Conservation (phyloP, 306 rosid species). For the Casuarina equisetifolia region DNA sequence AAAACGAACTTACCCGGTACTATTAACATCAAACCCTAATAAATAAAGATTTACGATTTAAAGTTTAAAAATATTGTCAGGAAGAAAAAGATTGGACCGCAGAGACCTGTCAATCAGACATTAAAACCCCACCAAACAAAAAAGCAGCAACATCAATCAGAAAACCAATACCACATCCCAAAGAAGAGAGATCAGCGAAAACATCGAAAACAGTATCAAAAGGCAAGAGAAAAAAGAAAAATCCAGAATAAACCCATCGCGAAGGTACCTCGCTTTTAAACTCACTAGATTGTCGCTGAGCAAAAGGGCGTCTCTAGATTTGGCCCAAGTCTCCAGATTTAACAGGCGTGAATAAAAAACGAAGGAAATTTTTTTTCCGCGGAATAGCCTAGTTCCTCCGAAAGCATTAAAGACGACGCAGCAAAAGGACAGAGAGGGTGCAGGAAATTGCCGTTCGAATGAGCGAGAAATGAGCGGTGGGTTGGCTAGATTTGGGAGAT, state of each 20-base stretch:
- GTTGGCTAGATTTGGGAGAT: conserved; percentile 56
- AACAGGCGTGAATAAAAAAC: conserved; percentile 14
- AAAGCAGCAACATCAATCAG: conserved; percentile 31
- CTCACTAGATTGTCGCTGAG: conserved; percentile 27
- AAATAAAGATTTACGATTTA: conserved; percentile 26
- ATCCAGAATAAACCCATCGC: conserved; percentile 32
- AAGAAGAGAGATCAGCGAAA: conserved; percentile 41
- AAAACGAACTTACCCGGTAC: conserved; percentile 19
- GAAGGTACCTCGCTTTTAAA: conserved; percentile 46
- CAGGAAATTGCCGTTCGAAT: conserved; percentile 35
- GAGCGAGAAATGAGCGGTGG: conserved; percentile 44
- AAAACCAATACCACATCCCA: conserved; percentile 30
- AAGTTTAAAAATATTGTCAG: conserved; percentile 12
- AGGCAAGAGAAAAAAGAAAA: neutral
- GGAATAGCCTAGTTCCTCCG: conserved; percentile 24
- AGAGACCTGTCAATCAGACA: conserved; percentile 41
- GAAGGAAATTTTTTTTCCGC: conserved; percentile 8
- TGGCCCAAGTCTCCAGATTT: conserved; percentile 28
- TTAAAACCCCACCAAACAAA: conserved; percentile 29
- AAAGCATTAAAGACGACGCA: conserved; percentile 31
- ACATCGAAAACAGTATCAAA: neutral
- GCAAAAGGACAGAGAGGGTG: conserved; percentile 29
- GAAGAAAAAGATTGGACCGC: conserved; percentile 30
- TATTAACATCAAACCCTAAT: conserved; percentile 35
- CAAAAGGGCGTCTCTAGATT: conserved; percentile 50